These are phyloP conservation scores for Leccinum olivaceopallidum DNA, from an alignment of 768 basidiomycete genomes.

Conservation along the genomic window DNA sequence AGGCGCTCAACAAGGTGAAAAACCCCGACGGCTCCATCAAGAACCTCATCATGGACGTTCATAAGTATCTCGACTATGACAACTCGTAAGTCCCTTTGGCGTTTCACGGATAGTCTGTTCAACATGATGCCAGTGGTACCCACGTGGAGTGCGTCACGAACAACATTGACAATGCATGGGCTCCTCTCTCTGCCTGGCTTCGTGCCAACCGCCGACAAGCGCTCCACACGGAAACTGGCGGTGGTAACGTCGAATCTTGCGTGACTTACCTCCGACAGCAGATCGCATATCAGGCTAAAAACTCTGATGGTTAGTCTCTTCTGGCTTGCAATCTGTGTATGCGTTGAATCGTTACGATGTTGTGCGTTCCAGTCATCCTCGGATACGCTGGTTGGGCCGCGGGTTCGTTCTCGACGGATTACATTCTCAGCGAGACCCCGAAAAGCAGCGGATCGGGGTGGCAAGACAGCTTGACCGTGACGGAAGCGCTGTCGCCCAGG, in stretches of 20 bases:
- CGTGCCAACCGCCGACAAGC: conserved; percentile 51
- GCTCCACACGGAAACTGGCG: conserved; percentile 62
- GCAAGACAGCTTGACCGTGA: conserved; percentile 37
- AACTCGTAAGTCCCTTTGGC: conserved; percentile 40
- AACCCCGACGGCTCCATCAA: conserved; percentile 47
- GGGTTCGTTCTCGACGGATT: conserved; percentile 46
- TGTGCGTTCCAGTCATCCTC: conserved; percentile 28
- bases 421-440: conserved; percentile 38
- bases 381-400: conserved; percentile 59
- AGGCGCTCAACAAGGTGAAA: conserved; percentile 44
- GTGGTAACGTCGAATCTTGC: conserved; percentile 52
- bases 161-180: conserved; percentile 49
- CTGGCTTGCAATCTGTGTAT: conserved; percentile 27
- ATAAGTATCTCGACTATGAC: conserved; percentile 61
- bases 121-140: conserved; percentile 41
- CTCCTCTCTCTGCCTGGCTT: conserved; percentile 48
- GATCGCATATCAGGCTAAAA: conserved; percentile 44
- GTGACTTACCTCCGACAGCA: conserved; percentile 45
- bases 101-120: conserved; percentile 3
- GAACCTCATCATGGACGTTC: conserved; percentile 59
- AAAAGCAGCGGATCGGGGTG: conserved; percentile 32
- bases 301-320: conserved; percentile 42
- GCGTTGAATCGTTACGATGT: conserved; percentile 1
- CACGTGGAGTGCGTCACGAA: conserved; percentile 48
- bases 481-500: conserved; percentile 33